Percentiles rank a stretch among this genome's conserved stretches.
Evolutionary conservation across 371 early-diverging fungal species (phyloP).

Genomic region (Mucor circinelloides): DNA sequence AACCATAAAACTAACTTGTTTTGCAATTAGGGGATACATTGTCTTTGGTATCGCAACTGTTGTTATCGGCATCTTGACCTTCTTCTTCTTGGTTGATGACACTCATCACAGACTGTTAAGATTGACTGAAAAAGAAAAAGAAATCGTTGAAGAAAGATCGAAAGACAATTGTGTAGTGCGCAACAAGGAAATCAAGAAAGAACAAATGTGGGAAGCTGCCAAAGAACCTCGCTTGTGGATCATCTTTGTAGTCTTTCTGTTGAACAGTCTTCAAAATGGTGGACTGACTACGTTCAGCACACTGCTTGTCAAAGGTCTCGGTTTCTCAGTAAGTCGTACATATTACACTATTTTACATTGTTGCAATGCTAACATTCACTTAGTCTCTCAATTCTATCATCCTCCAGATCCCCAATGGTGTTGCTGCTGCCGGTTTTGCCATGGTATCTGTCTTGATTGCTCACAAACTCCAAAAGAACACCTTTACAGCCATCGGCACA

Average conservation of each 20-base stretch:
- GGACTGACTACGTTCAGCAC: constrained; percentile 40
- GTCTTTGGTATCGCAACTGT: constrained; percentile 38
- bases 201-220: constrained; percentile 35
- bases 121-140: constrained; percentile 34
- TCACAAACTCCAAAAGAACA: neutral
- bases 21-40: constrained; percentile 34
- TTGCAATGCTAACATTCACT: neutral
- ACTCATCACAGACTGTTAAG: constrained; percentile 24
- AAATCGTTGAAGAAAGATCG: constrained; percentile 36
- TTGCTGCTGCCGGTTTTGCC: constrained; percentile 14
- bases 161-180: constrained; percentile 39
- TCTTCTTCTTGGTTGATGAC: constrained; percentile 37
- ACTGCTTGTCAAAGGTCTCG: constrained; percentile 33
- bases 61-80: constrained; percentile 27
- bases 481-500: constrained; percentile 6
- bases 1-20: neutral
- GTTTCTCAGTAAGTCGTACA: constrained; percentile 43
- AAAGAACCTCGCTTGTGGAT: constrained; percentile 38
- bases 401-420: constrained; percentile 33
- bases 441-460: constrained; percentile 18
- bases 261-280: constrained; percentile 34
- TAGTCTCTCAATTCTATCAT: constrained; percentile 26
- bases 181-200: constrained; percentile 21
- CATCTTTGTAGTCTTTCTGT: constrained; percentile 16
- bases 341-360: neutral